Base-by-base conservation (phyloP, 257 asterid genomes). In the Salvia rosmarinus region DNA sequence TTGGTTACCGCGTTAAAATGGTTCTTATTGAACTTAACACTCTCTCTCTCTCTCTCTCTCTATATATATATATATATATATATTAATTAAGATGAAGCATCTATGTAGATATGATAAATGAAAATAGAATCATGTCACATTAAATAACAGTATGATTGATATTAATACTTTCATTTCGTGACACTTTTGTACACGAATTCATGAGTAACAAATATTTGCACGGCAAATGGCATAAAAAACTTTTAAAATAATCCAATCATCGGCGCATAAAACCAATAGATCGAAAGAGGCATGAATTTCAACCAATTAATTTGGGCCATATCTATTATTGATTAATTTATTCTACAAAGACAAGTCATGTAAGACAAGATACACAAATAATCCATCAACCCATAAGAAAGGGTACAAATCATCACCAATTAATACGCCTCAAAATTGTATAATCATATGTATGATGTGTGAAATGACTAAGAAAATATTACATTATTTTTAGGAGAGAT, bases 401-500 rank as follows among this genome's bases (percentile, higher is more conserved):
- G 34, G 28, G 42, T 68, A 68, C 79, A 76, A 51, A 76, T 69
- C 72, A 76, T 52, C 76, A 69, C 55, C 50, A 60, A 17, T 30
- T 28, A 12, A 23, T 72, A 20, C 62, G 70, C 9, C 44, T 44
- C 63, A 67, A 50, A 39, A 40, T 56, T 17, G 23, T 42, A 54
- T 54, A 4, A 21, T 67, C 35, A 56, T n/a, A 49, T 67, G 42
- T 8, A 11, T 50, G 66, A 58, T 39, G 66, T 61, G 37, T 50
- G 39, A 75, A 60, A 60, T 60, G 51, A 60, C 64, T 7, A 8
- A 9, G 8, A 12, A 46, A 14, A 43, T 74, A 55, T 9, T 52
- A 7, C n/a, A 56, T 14, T 9, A 17, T 56, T 43, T 70, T 43
- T 55, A 14, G 58, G 58, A 62, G 20, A 21, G 44, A 6, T 37